Conservation (phyloP, 768 basidiomycete genomes). For the Leccinum olivaceopallidum region DNA sequence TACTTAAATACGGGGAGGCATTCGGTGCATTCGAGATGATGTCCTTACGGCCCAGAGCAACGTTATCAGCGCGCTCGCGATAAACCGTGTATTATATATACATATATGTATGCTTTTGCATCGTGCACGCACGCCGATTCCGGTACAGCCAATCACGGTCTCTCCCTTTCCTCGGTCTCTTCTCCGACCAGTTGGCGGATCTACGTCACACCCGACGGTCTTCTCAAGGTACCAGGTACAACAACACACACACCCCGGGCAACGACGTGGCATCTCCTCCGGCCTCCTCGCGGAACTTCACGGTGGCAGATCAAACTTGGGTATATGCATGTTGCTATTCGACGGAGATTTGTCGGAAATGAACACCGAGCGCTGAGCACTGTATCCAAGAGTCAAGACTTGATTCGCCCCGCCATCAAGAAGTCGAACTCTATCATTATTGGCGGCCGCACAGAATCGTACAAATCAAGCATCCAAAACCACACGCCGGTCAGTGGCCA, state of each 20-base stretch:
- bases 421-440: slow-evolving; percentile 14
- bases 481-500: background rate
- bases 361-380: background rate
- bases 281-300: background rate
- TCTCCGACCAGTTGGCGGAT: background rate
- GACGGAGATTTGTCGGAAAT: slow-evolving; percentile 14
- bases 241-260: background rate
- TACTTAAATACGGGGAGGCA: background rate
- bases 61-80: background rate
- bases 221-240: background rate
- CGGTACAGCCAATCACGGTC: background rate
- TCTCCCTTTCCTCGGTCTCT: background rate
- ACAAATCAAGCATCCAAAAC: slow-evolving; percentile 15
- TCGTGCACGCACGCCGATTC: background rate
- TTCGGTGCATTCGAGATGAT: too few relatives aligned
- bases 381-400: background rate
- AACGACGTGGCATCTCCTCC: background rate
- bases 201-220: background rate
- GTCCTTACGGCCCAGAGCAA: background rate
- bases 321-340: background rate
- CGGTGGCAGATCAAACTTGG: slow-evolving; percentile 1
- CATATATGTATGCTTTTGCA: background rate
- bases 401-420: background rate
- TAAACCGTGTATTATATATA: background rate
- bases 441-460: slow-evolving; percentile 4